Percentiles rank a stretch among this genome's conserved stretches.
These are phyloP conservation scores for Candida qinlingensis DNA, from an alignment of 805 yeast genomes.

Conservation along the genomic window DNA sequence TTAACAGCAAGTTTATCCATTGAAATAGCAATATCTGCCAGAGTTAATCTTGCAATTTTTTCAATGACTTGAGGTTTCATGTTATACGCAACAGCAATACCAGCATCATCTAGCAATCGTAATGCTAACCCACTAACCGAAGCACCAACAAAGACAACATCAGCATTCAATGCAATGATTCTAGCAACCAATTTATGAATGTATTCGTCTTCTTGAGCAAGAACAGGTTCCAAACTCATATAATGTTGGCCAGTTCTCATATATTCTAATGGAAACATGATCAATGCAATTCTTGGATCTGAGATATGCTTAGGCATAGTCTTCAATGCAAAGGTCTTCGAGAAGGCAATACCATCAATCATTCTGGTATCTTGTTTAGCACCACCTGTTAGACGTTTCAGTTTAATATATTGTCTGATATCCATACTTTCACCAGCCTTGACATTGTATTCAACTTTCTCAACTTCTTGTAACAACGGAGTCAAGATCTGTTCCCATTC, in stretches of 20 bases:
- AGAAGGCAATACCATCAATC: slow-evolving; percentile 77
- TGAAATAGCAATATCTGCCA: slow-evolving; percentile 80
- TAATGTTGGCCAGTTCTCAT: slow-evolving; percentile 71
- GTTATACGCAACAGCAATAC: slow-evolving; percentile 75
- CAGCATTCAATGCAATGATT: slow-evolving; percentile 71
- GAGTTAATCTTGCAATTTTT: slow-evolving; percentile 70
- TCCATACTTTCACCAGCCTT: slow-evolving; percentile 71
- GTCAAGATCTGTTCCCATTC: slow-evolving; percentile 58
- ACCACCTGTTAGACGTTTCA: slow-evolving; percentile 83
- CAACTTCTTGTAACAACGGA: slow-evolving; percentile 47
- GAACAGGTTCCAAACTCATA: slow-evolving; percentile 74
- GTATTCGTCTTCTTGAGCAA: slow-evolving; percentile 85
- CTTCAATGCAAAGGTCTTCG: slow-evolving; percentile 76
- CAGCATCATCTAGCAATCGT: slow-evolving; percentile 62
- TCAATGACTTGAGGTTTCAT: slow-evolving; percentile 79
- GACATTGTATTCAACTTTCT: slow-evolving; percentile 53
- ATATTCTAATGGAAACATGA: slow-evolving; percentile 89
- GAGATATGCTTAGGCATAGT: slow-evolving; percentile 62
- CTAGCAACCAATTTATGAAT: slow-evolving; percentile 76
- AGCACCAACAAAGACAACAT: slow-evolving; percentile 70
- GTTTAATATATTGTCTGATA: slow-evolving; percentile 80
- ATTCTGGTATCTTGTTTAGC: slow-evolving; percentile 50
- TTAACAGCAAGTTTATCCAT: slow-evolving; percentile 76
- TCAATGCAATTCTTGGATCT: slow-evolving; percentile 71
- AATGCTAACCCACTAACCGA: slow-evolving; percentile 81